These are phyloP conservation scores for Arthroderma sp. DNA, from an alignment of 2,329 filamentous ascomycete genomes.

Conservation along the genomic window DNA sequence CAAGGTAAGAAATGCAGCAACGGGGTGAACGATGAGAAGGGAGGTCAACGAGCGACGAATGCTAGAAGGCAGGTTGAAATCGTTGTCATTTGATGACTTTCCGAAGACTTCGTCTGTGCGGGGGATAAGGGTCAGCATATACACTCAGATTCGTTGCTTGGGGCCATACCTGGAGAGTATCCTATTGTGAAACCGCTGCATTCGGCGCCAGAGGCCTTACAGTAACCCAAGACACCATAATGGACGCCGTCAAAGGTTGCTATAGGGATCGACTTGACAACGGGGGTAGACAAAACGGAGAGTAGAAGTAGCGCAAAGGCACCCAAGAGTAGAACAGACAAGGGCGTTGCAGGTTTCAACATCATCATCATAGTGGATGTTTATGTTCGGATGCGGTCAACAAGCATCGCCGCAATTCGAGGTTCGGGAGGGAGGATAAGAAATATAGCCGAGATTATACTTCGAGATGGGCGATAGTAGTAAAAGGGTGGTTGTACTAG, in stretches of 20 bases:
- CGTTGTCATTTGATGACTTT: conserved; percentile 29
- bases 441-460: no score
- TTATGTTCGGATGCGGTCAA: background rate
- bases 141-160: background rate
- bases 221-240: conserved; percentile 91
- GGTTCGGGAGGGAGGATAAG: no score
- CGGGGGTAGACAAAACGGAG: conserved; percentile 78
- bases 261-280: conserved; percentile 73
- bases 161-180: conserved; percentile 63
- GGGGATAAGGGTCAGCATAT: background rate
- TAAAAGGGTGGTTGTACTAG: no score
- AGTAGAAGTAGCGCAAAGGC: conserved; percentile 78
- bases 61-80: conserved; percentile 53
- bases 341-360: conserved; percentile 82
- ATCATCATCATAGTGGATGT: conserved; percentile 39
- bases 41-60: conserved; percentile 61
- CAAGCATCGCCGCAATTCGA: background rate
- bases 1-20: conserved; percentile 75
- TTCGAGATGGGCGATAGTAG: no score
- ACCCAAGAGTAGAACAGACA: conserved; percentile 70
- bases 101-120: conserved; percentile 35
- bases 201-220: conserved; percentile 37
- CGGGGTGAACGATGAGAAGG: conserved; percentile 82
- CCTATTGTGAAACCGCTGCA: conserved; percentile 70
- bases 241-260: conserved; percentile 62